Evolutionary conservation across 805 yeast species (phyloP).

Genomic region (Kazachstania taianensis): DNA sequence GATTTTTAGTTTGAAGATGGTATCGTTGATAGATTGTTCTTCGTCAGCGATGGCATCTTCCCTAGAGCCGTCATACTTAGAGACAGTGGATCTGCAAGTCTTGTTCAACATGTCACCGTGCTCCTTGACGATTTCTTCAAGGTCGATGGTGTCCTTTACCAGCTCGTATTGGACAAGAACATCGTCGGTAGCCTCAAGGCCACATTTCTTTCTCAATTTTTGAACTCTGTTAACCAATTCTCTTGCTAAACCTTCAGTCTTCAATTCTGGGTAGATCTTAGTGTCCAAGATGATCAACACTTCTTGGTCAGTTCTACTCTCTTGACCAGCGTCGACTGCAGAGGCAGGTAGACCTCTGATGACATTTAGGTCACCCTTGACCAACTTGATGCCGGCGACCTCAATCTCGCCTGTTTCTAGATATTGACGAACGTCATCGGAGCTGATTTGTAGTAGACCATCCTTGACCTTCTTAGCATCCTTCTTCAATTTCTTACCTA

Average conservation of each 20-base stretch:
- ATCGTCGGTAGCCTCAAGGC: conserved; percentile 90
- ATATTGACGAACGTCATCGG: conserved; percentile 73
- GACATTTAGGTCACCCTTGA: conserved; percentile 81
- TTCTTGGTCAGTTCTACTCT: conserved; percentile 79
- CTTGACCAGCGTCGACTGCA: conserved; percentile 59
- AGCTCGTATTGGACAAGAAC: conserved; percentile 75
- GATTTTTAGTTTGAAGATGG: conserved; percentile 67
- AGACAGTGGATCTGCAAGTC: conserved; percentile 53
- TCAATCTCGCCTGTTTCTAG: conserved; percentile 61
- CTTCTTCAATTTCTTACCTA: conserved; percentile 93
- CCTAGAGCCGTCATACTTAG: conserved; percentile 36
- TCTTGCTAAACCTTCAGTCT: conserved; percentile 92
- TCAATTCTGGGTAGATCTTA: conserved; percentile 75
- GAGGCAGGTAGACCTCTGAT: conserved; percentile 77
- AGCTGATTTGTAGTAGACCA: conserved; percentile 73
- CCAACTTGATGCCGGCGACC: conserved; percentile 84
- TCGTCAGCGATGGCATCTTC: conserved; percentile 67
- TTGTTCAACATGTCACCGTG: conserved; percentile 66
- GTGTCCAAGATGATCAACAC: conserved; percentile 85
- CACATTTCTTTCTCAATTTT: conserved; percentile 93
- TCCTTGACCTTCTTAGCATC: conserved; percentile 92
- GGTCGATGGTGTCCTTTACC: conserved; percentile 49
- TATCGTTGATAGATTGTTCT: conserved; percentile 74
- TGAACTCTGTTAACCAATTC: conserved; percentile 95
- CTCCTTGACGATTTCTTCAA: conserved; percentile 48